Evolutionary conservation across 495 filamentous ascomycete species (phyloP), one percentile per base, ranked within the genome.

Genomic region (Annulohypoxylon moriforme): DNA sequence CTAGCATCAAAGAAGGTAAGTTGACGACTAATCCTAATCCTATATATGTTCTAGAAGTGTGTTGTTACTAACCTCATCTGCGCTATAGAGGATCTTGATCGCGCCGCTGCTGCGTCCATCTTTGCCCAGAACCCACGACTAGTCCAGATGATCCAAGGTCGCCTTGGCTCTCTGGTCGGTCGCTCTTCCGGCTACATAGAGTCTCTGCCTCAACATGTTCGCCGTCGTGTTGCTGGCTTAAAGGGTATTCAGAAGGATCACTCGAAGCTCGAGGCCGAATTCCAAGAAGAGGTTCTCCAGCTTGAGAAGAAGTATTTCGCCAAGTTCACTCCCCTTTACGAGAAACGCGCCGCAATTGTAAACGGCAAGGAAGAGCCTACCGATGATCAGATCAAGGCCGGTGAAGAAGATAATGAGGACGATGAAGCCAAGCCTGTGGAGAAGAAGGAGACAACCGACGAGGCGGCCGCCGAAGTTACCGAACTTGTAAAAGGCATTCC

Each of bases 181-280:
- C 90, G 92, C 60, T 97, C 96, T 50, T 98, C 96, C 20, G 96
- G 96, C 71, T 99, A 99, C 82, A 93, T 99, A 73, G 96, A 99
- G 84, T 96, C 93, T 20, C 90, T 99, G 16, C 96, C 96, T 27
- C 82, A 87, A 44, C 85, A 89, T 22, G 96, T 99, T 74, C 94
- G 94, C 78, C 92, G 93, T 71, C 94, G 96, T 73, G 95, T 99
- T 60, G 89, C 93, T 50, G 96, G 96, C 67, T 84, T 99, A 34
- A 98, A 98, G 84, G 96, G 95, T 76, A 91, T 99, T 65, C 96
- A 99, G 80, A 98, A 98, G 82, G 96, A 98, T 73, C 96, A 99
- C 83, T 90, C 94, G 57, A 97, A 98, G 84, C 89, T 99, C 72
- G 96, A 99, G 85, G 93, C 93, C 60, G 91, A 97, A 80, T 97